A percentile compares a stretch with the other conserved stretches of the same genome.
Evolutionary conservation across 495 filamentous ascomycete species (phyloP).

Genomic region (Saxophila tyrrhenica): DNA sequence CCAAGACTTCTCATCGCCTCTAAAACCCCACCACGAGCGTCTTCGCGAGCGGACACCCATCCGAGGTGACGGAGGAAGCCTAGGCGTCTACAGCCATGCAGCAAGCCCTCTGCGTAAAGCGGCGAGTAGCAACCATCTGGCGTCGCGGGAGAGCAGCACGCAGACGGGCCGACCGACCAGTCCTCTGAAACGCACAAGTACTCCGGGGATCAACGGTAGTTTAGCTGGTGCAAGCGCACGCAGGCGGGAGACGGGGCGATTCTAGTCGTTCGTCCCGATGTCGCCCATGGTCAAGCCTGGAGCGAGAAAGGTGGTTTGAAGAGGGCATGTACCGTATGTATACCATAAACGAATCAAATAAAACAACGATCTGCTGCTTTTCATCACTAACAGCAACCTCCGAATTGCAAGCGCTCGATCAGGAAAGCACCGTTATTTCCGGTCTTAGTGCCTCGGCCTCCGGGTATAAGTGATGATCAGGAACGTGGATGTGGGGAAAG

Average conservation of each 20-base stretch:
- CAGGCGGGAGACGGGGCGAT: constrained; percentile 13
- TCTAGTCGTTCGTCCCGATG: constrained; percentile 14
- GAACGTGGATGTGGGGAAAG: too few species aligned
- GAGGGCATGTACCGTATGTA: too few species aligned
- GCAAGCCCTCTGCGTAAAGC: constrained; percentile 69
- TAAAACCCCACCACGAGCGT: constrained; percentile 29
- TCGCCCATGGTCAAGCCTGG: constrained; percentile 1
- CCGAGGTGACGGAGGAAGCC: constrained; percentile 60
- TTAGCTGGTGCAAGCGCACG: neutral
- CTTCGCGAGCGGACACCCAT: constrained; percentile 19
- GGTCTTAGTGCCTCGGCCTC: too few species aligned
- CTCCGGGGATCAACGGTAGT: constrained; percentile 8
- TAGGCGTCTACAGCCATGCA: constrained; percentile 70
- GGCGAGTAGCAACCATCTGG: constrained; percentile 11
- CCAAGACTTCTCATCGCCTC: constrained; percentile 42
- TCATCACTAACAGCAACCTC: too few species aligned
- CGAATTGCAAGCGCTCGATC: too few species aligned
- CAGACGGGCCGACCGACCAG: constrained; percentile 5
- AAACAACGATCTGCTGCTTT: too few species aligned
- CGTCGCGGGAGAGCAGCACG: neutral
- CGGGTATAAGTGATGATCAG: too few species aligned
- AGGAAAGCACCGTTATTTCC: too few species aligned
- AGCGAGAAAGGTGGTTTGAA: neutral
- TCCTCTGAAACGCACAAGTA: constrained; percentile 22
- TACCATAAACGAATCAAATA: too few species aligned